phyloP scores from a whole-genome alignment of 768 basidiomycete genomes.

The Boletellus sp. region DNA sequence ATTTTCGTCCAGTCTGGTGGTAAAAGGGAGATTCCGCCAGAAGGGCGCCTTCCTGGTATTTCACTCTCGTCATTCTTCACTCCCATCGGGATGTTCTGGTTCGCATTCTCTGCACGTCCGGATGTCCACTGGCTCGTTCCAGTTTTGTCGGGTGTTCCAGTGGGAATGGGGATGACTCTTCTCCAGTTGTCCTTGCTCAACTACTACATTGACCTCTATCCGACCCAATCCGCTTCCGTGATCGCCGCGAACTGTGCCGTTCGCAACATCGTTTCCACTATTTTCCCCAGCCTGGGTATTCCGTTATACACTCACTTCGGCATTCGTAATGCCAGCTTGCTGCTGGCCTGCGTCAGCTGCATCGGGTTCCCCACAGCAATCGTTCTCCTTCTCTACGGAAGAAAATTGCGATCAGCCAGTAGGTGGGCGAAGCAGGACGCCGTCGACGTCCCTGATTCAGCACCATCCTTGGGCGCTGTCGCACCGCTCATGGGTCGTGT shows the following conservation, averaged over 20 bases:
- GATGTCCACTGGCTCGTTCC: constrained; percentile 21
- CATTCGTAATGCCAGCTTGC: not conserved
- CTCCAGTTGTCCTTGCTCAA: constrained; percentile 23
- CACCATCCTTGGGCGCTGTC: not conserved
- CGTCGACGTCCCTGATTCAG: not conserved
- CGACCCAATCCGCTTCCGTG: constrained; percentile 21
- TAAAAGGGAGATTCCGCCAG: constrained; percentile 16
- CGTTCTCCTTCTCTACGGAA: not conserved
- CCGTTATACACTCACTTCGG: not conserved
- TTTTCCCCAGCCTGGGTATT: not conserved
- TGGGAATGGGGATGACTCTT: constrained; percentile 28
- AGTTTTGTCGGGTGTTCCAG: constrained; percentile 23
- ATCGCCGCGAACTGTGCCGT: constrained; percentile 17
- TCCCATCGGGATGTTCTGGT: constrained; percentile 27
- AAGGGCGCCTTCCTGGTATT: constrained; percentile 21
- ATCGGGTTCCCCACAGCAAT: not conserved
- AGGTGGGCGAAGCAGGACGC: not conserved
- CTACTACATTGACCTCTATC: constrained; percentile 28
- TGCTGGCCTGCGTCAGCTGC: not conserved
- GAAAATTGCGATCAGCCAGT: not conserved
- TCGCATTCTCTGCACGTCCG: constrained; percentile 20
- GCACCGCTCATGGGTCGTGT: not conserved
- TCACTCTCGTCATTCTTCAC: constrained; percentile 18
- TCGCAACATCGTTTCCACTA: not conserved
- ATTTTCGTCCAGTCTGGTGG: constrained; percentile 16